These are phyloP conservation scores for Myriosclerotinia curreyana DNA, from an alignment of 2,329 filamentous ascomycete genomes.

Conservation along the genomic window DNA sequence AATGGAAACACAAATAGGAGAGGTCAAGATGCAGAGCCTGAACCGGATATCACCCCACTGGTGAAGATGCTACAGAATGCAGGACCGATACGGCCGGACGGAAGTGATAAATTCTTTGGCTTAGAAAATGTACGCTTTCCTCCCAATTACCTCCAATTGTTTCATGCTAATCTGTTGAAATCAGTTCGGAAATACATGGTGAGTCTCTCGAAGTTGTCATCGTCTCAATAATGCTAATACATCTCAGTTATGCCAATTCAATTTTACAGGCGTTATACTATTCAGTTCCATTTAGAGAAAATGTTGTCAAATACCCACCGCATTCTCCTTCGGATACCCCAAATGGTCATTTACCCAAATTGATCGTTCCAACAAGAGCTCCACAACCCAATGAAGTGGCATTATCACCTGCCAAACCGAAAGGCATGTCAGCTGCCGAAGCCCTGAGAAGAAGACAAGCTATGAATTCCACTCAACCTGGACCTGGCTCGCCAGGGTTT, in stretches of 20 bases:
- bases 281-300: conserved; percentile 88
- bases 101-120: conserved; percentile 97
- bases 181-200: conserved; percentile 98
- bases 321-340: conserved; percentile 67
- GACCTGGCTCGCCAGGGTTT: conserved; percentile 47
- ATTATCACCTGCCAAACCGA: conserved; percentile 50
- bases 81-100: conserved; percentile 77
- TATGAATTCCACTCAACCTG: conserved; percentile 52
- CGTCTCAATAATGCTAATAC: conserved; percentile 32
- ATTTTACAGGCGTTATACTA: conserved; percentile 97
- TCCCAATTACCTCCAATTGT: not conserved
- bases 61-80: conserved; percentile 78
- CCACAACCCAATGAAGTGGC: conserved; percentile 46
- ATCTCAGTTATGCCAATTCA: conserved; percentile 88
- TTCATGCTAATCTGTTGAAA: conserved; percentile 33
- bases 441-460: conserved; percentile 55
- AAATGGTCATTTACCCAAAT: conserved; percentile 54
- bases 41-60: conserved; percentile 57
- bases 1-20: conserved; percentile 30
- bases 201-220: conserved; percentile 37
- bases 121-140: conserved; percentile 81
- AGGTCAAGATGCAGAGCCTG: conserved; percentile 39
- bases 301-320: conserved; percentile 86
- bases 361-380: conserved; percentile 58
- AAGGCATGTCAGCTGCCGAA: conserved; percentile 54